Base-by-base conservation (phyloP, 2,329 filamentous ascomycete species). In the Cladophialophora chaetospira region DNA sequence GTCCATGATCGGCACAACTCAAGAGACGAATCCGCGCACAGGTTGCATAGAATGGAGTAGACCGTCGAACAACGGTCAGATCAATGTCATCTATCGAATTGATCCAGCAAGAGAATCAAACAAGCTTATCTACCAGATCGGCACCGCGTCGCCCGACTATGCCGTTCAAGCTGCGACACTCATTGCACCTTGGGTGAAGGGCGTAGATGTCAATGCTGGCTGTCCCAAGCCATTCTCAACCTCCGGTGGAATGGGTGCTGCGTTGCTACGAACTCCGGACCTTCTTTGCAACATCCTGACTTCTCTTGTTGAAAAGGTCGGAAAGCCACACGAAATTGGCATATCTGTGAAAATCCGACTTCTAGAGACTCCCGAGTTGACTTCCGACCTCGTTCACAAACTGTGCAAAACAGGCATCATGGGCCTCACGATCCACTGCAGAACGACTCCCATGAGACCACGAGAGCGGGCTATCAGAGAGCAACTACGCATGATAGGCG, bases 151-250 rank as follows among this genome's bases (percentile, higher is more conserved):
- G 57, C 91, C 94, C 0, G 86, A 88, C 10, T 82, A 86, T 26
- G 94, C 94, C 1, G 92, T 97, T 0, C 77, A 88, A 70, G 92
- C 93, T 1, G 91, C 93, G 2, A 86, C 86, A 51, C 76, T 97
- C 13, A 88, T 99, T 17, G 94, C 92, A 0, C 82, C 77, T 10
- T 91, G 97, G 73, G 94, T 99, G 2, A 86, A 87, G 0, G 94
- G 94, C 58, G 97, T 99, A 66, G 94, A 97, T 71, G 88, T 99
- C 61, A 99, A 99, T 72, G 91, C 94, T 0, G 94, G 94, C n/a
- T 99, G 94, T 70, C 94, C 94, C 0, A 99, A 99, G 73, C 89
- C 93, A 0, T 99, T 99, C 74, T 96, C 89, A 68, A 96, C 93
- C 2, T 83, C 83, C 61, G 91, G 91, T 58, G 94, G 94, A 46